Conservation (phyloP, 2,329 filamentous ascomycete genomes). For the Verticillium tricorpus region DNA sequence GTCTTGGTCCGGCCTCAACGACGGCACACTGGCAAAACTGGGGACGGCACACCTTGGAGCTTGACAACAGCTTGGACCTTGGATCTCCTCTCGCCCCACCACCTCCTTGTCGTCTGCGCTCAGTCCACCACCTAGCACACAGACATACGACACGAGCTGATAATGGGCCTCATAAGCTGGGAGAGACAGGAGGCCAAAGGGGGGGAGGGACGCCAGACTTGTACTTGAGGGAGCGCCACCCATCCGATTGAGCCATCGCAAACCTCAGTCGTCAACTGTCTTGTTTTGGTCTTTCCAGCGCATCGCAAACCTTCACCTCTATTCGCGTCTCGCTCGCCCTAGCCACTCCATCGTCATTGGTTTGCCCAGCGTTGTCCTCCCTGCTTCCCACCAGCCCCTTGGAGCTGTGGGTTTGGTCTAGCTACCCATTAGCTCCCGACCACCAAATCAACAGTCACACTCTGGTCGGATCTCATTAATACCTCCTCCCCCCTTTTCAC, state of each 20-base stretch:
- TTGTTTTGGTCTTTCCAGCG: not conserved
- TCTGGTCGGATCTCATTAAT: not conserved
- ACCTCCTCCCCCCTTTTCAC: not conserved
- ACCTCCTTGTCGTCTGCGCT: not conserved
- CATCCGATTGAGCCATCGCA: not conserved
- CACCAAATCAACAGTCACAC: not conserved
- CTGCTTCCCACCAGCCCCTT: not conserved
- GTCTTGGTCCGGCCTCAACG: not conserved
- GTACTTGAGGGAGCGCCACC: not conserved
- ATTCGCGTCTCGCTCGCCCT: not conserved
- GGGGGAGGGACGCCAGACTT: not conserved
- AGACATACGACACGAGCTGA: constrained; percentile 1
- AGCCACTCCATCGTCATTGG: not conserved
- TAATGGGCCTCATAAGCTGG: constrained; percentile 2
- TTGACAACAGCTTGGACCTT: not conserved
- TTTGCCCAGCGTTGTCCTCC: not conserved
- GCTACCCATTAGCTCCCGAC: not conserved
- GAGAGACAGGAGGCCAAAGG: not conserved
- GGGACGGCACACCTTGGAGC: not conserved
- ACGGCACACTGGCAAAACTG: not conserved
- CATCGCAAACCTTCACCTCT: not conserved
- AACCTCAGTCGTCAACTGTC: not conserved
- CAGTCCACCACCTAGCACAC: not conserved
- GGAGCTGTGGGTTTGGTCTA: not conserved
- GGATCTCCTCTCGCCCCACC: not conserved